phyloP scores from a whole-genome alignment of 176 grass and related monocot species.

The Cenchrus purpureus region DNA sequence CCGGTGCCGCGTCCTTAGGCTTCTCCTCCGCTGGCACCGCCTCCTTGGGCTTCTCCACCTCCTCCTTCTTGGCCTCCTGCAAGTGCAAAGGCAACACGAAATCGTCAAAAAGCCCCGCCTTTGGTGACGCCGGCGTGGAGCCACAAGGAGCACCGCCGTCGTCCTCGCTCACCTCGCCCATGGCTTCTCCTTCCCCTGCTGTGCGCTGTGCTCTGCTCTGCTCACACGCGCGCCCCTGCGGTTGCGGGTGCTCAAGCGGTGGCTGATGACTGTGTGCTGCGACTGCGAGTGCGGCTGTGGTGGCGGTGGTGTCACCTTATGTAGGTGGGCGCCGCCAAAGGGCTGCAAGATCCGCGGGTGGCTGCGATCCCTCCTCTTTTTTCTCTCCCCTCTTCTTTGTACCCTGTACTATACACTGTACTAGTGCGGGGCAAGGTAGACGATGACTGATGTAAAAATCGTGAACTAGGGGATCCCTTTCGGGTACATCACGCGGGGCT shows the following conservation, averaged over 20 bases:
- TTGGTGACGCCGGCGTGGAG: not conserved
- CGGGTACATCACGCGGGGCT: too few species aligned
- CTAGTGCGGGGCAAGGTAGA: too few species aligned
- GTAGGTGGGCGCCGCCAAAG: not conserved
- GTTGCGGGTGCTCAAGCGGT: not conserved
- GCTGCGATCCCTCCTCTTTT: not conserved
- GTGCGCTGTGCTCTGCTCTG: not conserved
- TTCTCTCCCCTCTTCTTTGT: not conserved
- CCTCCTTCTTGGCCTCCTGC: not conserved
- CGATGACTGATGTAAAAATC: too few species aligned
- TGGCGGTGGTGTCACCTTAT: not conserved
- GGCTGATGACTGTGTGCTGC: not conserved
- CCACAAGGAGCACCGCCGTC: not conserved
- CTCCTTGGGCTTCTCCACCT: not conserved
- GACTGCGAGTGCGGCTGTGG: not conserved
- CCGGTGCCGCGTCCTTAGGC: conserved; percentile 15
- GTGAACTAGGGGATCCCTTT: too few species aligned
- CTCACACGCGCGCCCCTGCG: not conserved
- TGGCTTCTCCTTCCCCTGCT: not conserved
- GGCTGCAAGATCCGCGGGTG: not conserved
- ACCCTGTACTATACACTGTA: too few species aligned
- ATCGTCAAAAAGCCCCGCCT: not conserved
- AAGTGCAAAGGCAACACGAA: not conserved
- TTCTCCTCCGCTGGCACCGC: conserved; percentile 7
- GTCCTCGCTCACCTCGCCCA: not conserved